phyloP scores from a whole-genome alignment of 2,329 filamentous ascomycete species.

The Colletotrichum cuscutae region DNA sequence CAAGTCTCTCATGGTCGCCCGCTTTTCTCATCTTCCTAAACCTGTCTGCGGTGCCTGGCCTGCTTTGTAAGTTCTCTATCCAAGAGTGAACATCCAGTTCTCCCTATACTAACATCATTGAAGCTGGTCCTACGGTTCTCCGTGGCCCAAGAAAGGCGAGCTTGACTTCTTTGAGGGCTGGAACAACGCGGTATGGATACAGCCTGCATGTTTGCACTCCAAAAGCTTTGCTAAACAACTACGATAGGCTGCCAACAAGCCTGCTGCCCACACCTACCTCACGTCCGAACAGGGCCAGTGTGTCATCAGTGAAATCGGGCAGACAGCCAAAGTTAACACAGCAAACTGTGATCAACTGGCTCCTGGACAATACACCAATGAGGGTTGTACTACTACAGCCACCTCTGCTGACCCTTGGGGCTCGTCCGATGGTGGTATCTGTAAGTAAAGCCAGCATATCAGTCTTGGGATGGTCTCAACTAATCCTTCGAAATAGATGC shows the following conservation, averaged over 20 bases:
- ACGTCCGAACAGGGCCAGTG: slow-evolving; percentile 49
- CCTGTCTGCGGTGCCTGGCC: slow-evolving; percentile 78
- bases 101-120: slow-evolving; percentile 1
- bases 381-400: slow-evolving; percentile 55
- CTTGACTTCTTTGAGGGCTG: slow-evolving; percentile 76
- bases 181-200: slow-evolving; percentile 56
- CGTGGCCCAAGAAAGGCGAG: slow-evolving; percentile 72
- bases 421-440: slow-evolving; percentile 50
- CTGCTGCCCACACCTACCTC: slow-evolving; percentile 66
- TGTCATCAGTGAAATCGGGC: slow-evolving; percentile 42
- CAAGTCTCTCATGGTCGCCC: slow-evolving; percentile 74
- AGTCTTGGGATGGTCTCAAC: not conserved
- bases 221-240: slow-evolving; percentile 56
- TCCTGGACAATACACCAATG: slow-evolving; percentile 45
- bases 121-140: slow-evolving; percentile 59
- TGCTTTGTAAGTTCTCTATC: slow-evolving; percentile 61
- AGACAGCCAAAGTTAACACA: slow-evolving; percentile 45
- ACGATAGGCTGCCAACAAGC: slow-evolving; percentile 54
- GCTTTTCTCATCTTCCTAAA: slow-evolving; percentile 75
- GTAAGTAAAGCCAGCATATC: slow-evolving; percentile 40
- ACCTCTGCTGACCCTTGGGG: slow-evolving; percentile 49
- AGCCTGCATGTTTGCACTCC: not conserved
- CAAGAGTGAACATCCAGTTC: no score
- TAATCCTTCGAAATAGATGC: slow-evolving; percentile 51
- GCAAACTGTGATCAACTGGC: slow-evolving; percentile 53